Evolutionary conservation across 805 yeast genomes (phyloP).

Genomic region (Komagataella pastoris): DNA sequence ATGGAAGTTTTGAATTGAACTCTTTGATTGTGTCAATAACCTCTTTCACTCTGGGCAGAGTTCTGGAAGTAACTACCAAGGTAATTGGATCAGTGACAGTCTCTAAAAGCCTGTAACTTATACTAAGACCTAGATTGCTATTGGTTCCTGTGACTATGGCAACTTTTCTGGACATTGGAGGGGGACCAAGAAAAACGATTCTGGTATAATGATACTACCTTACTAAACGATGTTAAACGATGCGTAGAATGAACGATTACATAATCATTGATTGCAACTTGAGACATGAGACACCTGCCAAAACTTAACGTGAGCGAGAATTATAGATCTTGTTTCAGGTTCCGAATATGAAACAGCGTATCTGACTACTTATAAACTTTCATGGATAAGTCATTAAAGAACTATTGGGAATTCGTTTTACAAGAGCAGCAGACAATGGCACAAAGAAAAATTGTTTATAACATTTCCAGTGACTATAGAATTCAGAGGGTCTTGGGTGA

Average conservation of each 20-base stretch:
- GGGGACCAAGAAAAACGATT: not conserved
- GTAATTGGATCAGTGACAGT: conserved; percentile 52
- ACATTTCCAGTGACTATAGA: conserved; percentile 48
- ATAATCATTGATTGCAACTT: not conserved
- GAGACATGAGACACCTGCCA: not conserved
- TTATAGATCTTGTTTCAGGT: not conserved
- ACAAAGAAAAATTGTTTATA: conserved; percentile 39
- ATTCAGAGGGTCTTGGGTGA: conserved; percentile 55
- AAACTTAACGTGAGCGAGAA: not conserved
- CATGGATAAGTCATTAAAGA: not conserved
- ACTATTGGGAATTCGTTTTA: not conserved
- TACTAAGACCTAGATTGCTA: conserved; percentile 73
- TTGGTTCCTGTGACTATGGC: conserved; percentile 24
- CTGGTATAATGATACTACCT: not conserved
- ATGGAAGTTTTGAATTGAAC: conserved; percentile 12
- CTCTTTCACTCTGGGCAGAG: conserved; percentile 72
- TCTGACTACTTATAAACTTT: not conserved
- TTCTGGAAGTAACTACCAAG: conserved; percentile 78
- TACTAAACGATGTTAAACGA: not conserved
- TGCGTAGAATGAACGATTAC: not conserved
- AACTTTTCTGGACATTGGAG: conserved; percentile 4
- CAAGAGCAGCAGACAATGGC: conserved; percentile 6
- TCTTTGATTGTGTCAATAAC: conserved; percentile 46
- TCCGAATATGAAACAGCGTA: not conserved
- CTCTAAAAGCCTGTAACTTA: conserved; percentile 68